Base-by-base conservation (phyloP, 306 rosid species). In the Casuarina cunninghamiana region DNA sequence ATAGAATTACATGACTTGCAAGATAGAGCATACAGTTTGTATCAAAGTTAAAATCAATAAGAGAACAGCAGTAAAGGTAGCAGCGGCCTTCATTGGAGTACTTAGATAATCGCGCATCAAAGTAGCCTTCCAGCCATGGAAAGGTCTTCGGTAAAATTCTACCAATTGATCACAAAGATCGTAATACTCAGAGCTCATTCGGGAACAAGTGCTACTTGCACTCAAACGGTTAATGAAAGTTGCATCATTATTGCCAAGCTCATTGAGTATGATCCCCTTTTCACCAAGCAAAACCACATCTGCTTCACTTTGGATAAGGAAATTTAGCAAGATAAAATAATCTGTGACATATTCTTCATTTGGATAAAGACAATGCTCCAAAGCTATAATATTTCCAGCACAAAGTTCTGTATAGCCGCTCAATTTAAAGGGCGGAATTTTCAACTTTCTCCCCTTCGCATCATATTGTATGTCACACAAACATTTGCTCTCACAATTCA, bases 11-110 rank as follows among this genome's bases (percentile, higher is more conserved):
- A 60, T 69, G 42, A 74, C 43, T 10, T 71, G 32, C 17, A 75
- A 79, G 48, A 83, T 42, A 63, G 81, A 75, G 69, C 72, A 76
- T 53, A 2, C 49, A 3, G 82, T 74, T 45, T 84, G 87, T 57
- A 84, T 13, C 9, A 68, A 44, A 41, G 84, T 76, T 17, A 84
- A 69, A 41, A 84, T 12, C 35, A 80, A 63, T 1, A 80, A 35
- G 2, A 43, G 37, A 68, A 73, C 46, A 38, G 79, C 84, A 50
- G 81, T 77, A 13, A 58, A 32, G 19, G 75, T 62, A 11, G 76
- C 69, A 71, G 78, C 21, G 6, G 19, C 76, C 42, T 49, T 67
- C 82, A 84, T 72, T n/a, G 79, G 87, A 48, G 71, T 58, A 44
- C 66, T 50, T 26, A 71, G 69, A 68, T 77, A 84, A 45, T 77